Conservation (phyloP, 257 asterid species). For the Salvia miltiorrhiza region DNA sequence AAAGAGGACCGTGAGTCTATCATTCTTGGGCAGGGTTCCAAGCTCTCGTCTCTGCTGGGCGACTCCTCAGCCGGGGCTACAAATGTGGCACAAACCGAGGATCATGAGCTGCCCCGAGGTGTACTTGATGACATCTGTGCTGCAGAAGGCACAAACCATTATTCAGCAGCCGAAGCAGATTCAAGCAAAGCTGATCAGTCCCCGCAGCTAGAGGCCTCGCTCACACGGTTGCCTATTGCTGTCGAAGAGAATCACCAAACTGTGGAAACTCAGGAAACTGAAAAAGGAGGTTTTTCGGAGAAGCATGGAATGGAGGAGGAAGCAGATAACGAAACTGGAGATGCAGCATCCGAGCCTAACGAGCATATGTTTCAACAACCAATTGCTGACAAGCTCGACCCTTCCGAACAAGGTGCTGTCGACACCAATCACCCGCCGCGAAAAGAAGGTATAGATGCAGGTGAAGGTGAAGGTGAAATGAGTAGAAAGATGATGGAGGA, state of each 20-base stretch:
- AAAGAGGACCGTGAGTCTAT: not conserved
- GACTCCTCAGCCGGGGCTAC: not conserved
- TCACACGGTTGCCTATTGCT: too few species aligned
- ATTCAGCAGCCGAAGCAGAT: not conserved
- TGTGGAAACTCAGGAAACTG: not conserved
- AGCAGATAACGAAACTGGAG: not conserved
- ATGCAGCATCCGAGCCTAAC: not conserved
- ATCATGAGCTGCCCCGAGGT: conserved; percentile 22
- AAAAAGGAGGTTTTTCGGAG: not conserved
- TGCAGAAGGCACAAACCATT: not conserved
- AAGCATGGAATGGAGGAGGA: not conserved
- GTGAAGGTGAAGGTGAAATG: conserved; percentile 1
- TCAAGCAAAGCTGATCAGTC: not conserved
- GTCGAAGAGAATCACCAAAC: not conserved
- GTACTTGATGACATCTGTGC: conserved; percentile 5
- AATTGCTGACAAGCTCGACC: not conserved
- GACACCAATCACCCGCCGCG: not conserved
- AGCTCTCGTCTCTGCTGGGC: not conserved
- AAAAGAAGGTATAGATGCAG: not conserved
- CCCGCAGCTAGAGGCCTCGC: conserved; percentile 4
- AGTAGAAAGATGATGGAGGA: conserved; percentile 48
- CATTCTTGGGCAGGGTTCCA: not conserved
- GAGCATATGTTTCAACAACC: not conserved
- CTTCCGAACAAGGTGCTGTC: not conserved
- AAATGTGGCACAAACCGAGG: not conserved